A percentile compares a stretch with the other conserved stretches of the same genome.
Evolutionary conservation across 345 rosid species (phyloP).

Genomic region (Carallia pectinifolia): DNA sequence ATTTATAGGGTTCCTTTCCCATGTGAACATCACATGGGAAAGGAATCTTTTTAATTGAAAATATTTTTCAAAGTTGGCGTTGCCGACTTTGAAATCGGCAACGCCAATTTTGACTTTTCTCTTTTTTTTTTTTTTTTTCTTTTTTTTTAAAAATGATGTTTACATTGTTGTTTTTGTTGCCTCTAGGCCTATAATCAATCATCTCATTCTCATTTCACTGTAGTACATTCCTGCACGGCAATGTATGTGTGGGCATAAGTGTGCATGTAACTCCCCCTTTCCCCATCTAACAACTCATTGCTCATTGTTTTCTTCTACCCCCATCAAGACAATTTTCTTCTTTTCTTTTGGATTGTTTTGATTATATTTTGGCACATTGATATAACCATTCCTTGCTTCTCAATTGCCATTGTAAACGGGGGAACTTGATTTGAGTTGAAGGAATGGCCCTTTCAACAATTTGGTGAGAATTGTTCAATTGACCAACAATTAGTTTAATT

Average conservation of each 20-base stretch:
- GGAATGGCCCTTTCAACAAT: slow-evolving; percentile 10
- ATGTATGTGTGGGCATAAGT: not conserved
- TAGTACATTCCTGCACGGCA: slow-evolving; percentile 29
- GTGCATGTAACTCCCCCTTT: not conserved
- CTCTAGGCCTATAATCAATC: not conserved
- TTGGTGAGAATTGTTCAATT: slow-evolving; percentile 10
- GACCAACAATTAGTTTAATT: slow-evolving; percentile 1
- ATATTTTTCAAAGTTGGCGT: too few relatives aligned
- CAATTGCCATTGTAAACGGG: too few relatives aligned
- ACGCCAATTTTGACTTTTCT: too few relatives aligned
- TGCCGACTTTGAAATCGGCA: too few relatives aligned
- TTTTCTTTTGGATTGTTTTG: not conserved
- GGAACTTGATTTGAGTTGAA: too few relatives aligned
- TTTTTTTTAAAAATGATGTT: too few relatives aligned
- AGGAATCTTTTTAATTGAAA: too few relatives aligned
- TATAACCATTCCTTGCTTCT: too few relatives aligned
- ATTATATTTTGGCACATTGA: not conserved
- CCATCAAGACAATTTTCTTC: slow-evolving; percentile 1
- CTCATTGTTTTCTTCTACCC: slow-evolving; percentile 29
- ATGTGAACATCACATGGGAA: too few relatives aligned
- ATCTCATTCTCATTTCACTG: slow-evolving; percentile 3
- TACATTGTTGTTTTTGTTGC: not conserved
- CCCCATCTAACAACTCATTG: not conserved
- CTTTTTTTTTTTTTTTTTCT: too few relatives aligned
- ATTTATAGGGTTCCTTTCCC: too few relatives aligned